A percentile compares a stretch with the other conserved stretches of the same genome.
Evolutionary conservation across 345 rosid genomes (phyloP).

Genomic region (Anacardium occidentale): DNA sequence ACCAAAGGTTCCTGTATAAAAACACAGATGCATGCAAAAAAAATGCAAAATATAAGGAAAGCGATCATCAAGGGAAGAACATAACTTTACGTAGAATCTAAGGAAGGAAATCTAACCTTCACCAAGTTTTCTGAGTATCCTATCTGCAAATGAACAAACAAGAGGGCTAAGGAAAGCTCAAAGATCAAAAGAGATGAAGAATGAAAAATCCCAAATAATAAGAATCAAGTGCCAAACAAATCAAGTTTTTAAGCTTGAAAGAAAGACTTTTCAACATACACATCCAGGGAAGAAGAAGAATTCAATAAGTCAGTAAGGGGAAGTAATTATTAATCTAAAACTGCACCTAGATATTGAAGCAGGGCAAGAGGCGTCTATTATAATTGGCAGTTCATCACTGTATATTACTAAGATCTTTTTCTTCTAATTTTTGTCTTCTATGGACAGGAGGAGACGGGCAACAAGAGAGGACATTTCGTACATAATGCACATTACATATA

Average conservation of each 20-base stretch:
- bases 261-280: neutral
- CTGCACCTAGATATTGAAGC: neutral
- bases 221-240: neutral
- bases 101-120: conserved; percentile 45
- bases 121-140: conserved; percentile 62
- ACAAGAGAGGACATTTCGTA: neutral
- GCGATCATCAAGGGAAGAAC: neutral
- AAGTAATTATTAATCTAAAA: neutral
- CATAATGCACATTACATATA: neutral
- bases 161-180: conserved; percentile 8
- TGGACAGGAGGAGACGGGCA: neutral
- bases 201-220: conserved; percentile 3
- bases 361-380: neutral
- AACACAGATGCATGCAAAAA: conserved; percentile 7
- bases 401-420: neutral
- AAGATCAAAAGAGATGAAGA: conserved; percentile 1
- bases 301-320: neutral
- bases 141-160: conserved; percentile 44
- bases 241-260: neutral
- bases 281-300: neutral
- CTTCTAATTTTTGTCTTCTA: neutral
- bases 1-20: conserved; percentile 63
- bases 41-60: neutral
- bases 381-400: neutral
- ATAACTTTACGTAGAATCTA: neutral